phyloP scores from a whole-genome alignment of 495 filamentous ascomycete species.

The Acidomyces sp. region DNA sequence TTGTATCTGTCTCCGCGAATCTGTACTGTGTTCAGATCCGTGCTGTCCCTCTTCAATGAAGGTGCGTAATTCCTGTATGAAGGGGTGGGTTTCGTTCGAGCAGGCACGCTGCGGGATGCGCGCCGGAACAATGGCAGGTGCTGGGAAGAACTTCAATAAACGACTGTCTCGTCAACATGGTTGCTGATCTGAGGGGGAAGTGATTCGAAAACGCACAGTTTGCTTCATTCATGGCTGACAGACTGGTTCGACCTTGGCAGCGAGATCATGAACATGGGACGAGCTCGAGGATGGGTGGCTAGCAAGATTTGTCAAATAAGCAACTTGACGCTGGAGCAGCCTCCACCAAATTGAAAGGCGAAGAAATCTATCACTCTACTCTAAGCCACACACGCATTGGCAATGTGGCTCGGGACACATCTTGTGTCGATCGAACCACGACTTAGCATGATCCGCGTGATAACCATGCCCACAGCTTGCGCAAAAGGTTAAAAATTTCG shows the following conservation, averaged over 20 bases:
- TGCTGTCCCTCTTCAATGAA: slow-evolving; percentile 29
- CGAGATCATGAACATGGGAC: no score
- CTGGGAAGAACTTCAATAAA: no score
- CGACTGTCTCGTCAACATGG: slow-evolving; percentile 4
- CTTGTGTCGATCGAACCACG: slow-evolving; percentile 71
- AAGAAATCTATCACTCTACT: no score
- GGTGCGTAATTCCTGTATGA: slow-evolving; percentile 32
- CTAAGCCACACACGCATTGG: slow-evolving; percentile 68
- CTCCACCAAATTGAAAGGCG: no score
- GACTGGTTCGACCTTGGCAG: no score
- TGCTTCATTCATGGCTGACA: no score
- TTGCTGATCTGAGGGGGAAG: no score
- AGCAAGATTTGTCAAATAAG: no score
- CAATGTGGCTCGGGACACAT: slow-evolving; percentile 88
- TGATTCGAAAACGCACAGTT: no score
- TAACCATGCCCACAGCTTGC: slow-evolving; percentile 79
- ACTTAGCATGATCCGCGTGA: slow-evolving; percentile 74
- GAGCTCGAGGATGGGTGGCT: no score
- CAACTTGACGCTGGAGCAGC: no score
- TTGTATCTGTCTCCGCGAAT: slow-evolving; percentile 31
- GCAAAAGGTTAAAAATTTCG: slow-evolving; percentile 61
- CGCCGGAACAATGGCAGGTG: slow-evolving; percentile 30
- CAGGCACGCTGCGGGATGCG: slow-evolving; percentile 34
- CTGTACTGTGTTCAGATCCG: slow-evolving; percentile 33
- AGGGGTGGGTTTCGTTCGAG: slow-evolving; percentile 33